Base-by-base conservation (phyloP, 768 basidiomycete species). In the Pleurotus sapidus region DNA sequence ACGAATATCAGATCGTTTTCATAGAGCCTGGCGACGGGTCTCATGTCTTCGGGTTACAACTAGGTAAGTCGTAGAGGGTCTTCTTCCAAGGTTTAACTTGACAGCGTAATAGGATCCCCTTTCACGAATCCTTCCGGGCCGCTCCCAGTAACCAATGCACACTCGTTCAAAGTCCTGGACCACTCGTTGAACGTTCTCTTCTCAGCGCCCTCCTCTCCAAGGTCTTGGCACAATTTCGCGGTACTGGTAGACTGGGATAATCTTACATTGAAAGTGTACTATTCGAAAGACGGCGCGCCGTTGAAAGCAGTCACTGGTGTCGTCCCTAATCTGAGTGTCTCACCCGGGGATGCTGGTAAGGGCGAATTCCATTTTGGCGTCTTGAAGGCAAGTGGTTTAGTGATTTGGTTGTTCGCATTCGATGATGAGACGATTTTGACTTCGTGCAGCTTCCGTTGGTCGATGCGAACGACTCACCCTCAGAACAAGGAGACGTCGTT, bases 311-410 rank as follows among this genome's bases (percentile, higher is more conserved):
- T 85, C 15, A 78, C 78, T 2, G 63, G 64, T 5, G 67, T 74
- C 1, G 61, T 73, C 24, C 67, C 72, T 6, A 87, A 84, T 62
- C 64, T 67, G 46, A 74, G 74, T 14, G 71, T 68, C 2, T 61
- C 70, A 5, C 42, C 63, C 2, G 83, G 83, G 3, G 55, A 73
- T n/a, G 68, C 66, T 8, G 83, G 80, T 4, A 72, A 76, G 60
- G 86, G 86, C 6, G 82, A 87, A 49, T 84, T 83, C 71, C 84
- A 86, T 63, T 78, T 86, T 60, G 84, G 81, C 2, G 63, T 86
- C 3, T 69, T 87, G 49, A 86, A 87, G 76, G 82, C 84, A 34
- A 37, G 70, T 62, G 38, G 11, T n/a, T 49, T 42, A 20, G 8
- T 20, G 3, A 24, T 43, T 48, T 43, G 17, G 24, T 17, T 12